Percentiles rank a stretch among this genome's conserved stretches.
Conservation (phyloP, 2,329 filamentous ascomycete genomes). For the Diaporthe citri region DNA sequence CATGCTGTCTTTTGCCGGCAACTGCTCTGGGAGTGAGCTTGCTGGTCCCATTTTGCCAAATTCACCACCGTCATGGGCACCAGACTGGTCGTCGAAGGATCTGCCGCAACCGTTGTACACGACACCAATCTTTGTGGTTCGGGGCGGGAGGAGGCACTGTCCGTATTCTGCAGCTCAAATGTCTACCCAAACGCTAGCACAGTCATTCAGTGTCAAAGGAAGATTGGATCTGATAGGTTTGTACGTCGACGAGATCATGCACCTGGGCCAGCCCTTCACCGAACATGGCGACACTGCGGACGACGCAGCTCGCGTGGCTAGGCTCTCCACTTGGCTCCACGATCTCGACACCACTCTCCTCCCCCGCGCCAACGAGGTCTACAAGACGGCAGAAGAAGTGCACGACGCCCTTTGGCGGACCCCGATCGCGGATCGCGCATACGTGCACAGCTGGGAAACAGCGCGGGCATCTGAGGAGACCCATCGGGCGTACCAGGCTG, state of each 20-base stretch:
- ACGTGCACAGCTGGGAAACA: conserved; percentile 19
- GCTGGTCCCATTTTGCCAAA: neutral
- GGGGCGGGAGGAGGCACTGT: neutral
- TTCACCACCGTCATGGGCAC: conserved; percentile 6
- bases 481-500: neutral
- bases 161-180: neutral
- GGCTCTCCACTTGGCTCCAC: neutral
- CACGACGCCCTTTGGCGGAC: neutral
- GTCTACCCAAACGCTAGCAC: neutral
- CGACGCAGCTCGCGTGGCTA: neutral
- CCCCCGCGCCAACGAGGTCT: neutral
- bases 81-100: conserved; percentile 16
- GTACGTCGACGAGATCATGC: neutral
- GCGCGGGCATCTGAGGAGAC: conserved; percentile 9
- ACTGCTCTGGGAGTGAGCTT: neutral
- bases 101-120: neutral
- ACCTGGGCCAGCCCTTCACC: conserved; percentile 20
- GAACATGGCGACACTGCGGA: neutral
- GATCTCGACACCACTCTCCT: neutral
- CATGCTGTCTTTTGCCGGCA: conserved; percentile 3
- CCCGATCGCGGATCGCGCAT: conserved; percentile 7
- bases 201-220: neutral
- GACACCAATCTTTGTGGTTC: conserved; percentile 5
- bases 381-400: neutral
- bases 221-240: neutral